Conservation (phyloP, 176 grass and related monocot genomes). For the Pontederia paniculata region DNA sequence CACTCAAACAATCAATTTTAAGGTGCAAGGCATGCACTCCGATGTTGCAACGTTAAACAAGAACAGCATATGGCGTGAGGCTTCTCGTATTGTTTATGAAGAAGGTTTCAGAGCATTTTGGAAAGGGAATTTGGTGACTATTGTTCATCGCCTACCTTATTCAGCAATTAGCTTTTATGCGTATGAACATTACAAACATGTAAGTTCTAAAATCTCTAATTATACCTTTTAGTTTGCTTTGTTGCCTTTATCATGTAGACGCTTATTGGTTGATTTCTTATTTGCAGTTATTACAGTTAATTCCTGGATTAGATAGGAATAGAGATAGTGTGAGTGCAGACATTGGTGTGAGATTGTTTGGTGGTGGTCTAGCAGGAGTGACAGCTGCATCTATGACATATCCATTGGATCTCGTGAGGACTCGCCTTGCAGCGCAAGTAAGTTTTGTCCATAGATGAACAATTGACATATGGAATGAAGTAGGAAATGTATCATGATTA, state of each 20-base stretch:
- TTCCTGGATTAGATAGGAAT: constrained; percentile 65
- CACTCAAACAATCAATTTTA: background rate
- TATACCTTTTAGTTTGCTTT: background rate
- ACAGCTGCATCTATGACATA: constrained; percentile 91
- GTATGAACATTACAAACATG: constrained; percentile 75
- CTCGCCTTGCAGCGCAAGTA: constrained; percentile 91
- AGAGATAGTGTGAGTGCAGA: constrained; percentile 56
- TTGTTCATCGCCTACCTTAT: constrained; percentile 88
- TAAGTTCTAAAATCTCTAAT: constrained; percentile 17
- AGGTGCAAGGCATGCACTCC: constrained; percentile 97
- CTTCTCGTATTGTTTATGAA: constrained; percentile 71
- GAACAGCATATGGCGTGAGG: constrained; percentile 64
- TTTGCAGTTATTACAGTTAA: constrained; percentile 51
- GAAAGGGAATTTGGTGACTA: constrained; percentile 98
- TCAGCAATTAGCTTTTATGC: constrained; percentile 91
- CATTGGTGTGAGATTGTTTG: constrained; percentile 59
- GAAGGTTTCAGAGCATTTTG: constrained; percentile 89
- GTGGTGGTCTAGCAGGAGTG: constrained; percentile 81
- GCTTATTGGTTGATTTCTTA: background rate
- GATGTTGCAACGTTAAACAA: constrained; percentile 55
- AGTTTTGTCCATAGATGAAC: constrained; percentile 3
- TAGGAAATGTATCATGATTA: too few species aligned
- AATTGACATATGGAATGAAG: background rate
- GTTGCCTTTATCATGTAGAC: background rate
- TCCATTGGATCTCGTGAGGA: constrained; percentile 83